Base-by-base conservation (phyloP, 345 rosid genomes). In the Acer saccharum region DNA sequence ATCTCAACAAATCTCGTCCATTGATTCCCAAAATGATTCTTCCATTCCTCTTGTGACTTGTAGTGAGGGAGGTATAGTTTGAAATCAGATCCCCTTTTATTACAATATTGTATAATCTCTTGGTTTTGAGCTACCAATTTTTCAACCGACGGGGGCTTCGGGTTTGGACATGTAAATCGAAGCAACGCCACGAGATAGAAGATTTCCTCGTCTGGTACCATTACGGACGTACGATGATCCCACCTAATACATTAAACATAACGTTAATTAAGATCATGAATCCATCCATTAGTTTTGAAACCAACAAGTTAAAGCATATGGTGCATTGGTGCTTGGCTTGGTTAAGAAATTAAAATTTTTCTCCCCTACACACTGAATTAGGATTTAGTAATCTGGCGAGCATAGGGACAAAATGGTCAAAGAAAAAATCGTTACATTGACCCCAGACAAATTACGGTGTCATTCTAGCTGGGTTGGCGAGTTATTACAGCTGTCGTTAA, bases 151-250 rank as follows among this genome's bases (percentile, higher is more conserved):
- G 84, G 79, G 8, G 82, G 84, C 1, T 84, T 75, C 0, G 86
- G 82, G 63, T 65, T 72, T 10, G 90, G 88, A 16, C 66, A 81
- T 65, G 86, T 79, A 69, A 88, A 94, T 61, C 98, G 85, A 48
- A 95, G 96, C 83, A 95, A 81, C 29, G 97, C 99, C 75, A 94
- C 95, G 2, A 94, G 79, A 81, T 95, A 95, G 87, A 95, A 95
- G 18, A 94, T 80, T 41, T 91, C 97, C n/a, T 93, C 97, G 6
- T 83, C 87, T 11, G 99, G 98, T 68, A 90, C 7, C 52, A 78
- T 90, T 74, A 86, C 92, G 0, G 95, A 95, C 17, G 90, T 89
- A 10, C 95, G 88, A 7, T 72, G 71, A 73, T 92, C 95, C 98
- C 97, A 95, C 86, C 97, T 95, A 78, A 62, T 18, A 6, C 35